Conservation (phyloP, 108 stramenopile species). For the Nitzschia palea region DNA sequence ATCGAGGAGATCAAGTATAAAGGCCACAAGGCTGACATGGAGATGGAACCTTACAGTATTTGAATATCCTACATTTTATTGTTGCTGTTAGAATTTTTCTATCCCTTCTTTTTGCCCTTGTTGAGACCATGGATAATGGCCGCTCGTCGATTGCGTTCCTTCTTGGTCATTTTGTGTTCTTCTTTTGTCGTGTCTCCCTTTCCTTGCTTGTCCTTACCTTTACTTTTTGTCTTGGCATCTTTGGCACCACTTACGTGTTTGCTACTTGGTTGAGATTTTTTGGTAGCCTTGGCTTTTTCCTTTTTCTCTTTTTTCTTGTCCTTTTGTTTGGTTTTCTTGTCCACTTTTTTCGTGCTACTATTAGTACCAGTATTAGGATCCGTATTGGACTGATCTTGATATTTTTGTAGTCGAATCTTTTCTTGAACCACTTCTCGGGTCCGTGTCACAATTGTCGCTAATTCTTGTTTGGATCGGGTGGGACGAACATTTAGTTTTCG, state of each 20-base stretch:
- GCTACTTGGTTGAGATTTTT: neutral
- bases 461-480: conserved; percentile 60
- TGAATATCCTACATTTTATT: too few relatives aligned
- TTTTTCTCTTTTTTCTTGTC: conserved; percentile 30
- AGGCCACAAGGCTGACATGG: too few relatives aligned
- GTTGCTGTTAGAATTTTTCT: neutral
- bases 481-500: conserved; percentile 75
- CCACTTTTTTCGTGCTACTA: neutral
- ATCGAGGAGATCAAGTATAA: too few relatives aligned
- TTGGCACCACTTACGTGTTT: neutral
- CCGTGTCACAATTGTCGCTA: conserved; percentile 63
- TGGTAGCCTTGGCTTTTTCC: conserved; percentile 24
- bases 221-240: neutral
- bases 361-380: conserved; percentile 2
- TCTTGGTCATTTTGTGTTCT: conserved; percentile 45
- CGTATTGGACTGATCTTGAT: conserved; percentile 6
- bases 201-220: neutral
- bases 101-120: neutral
- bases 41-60: too few relatives aligned
- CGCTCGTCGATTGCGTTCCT: conserved; percentile 52
- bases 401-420: conserved; percentile 40
- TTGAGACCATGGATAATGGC: conserved; percentile 42
- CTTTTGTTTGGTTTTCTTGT: conserved; percentile 13
- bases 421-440: conserved; percentile 66
- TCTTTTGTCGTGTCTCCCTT: conserved; percentile 23